Evolutionary conservation across 352 stramenopile genomes (phyloP).

Genomic region (Pythium sukuiense): DNA sequence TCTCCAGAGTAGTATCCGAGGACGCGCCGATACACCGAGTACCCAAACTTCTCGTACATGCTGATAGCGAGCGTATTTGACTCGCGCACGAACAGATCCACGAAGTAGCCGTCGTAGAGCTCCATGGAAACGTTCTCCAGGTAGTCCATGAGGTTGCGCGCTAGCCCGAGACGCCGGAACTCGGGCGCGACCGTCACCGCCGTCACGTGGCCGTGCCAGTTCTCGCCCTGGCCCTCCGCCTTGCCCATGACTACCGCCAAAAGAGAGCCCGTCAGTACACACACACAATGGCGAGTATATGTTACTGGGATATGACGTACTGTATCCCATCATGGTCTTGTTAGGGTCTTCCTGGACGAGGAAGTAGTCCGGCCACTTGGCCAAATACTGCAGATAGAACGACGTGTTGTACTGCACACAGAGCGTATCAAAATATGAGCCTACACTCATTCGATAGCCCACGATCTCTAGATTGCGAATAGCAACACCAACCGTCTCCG

Average conservation of each 20-base stretch:
- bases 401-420: constrained; percentile 92
- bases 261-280: constrained; percentile 9
- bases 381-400: constrained; percentile 98
- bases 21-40: constrained; percentile 90
- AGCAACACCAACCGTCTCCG: constrained; percentile 78
- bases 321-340: constrained; percentile 95
- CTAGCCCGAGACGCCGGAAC: constrained; percentile 92
- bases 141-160: constrained; percentile 94
- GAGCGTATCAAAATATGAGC: neutral
- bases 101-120: constrained; percentile 95
- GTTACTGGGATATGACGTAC: constrained; percentile 39
- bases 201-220: constrained; percentile 98
- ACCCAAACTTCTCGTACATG: constrained; percentile 94
- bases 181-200: constrained; percentile 97
- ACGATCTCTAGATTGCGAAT: neutral
- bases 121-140: constrained; percentile 87
- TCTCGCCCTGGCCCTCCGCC: constrained; percentile 91
- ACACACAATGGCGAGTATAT: constrained; percentile 5
- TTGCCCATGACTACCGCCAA: constrained; percentile 91
- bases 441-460: constrained; percentile 9
- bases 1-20: constrained; percentile 92
- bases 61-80: constrained; percentile 93
- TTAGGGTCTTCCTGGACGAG: constrained; percentile 93
- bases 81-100: constrained; percentile 98
- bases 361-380: constrained; percentile 97